Evolutionary conservation across 2,329 filamentous ascomycete species (phyloP).

Genomic region (Arthrocladium fulminans): DNA sequence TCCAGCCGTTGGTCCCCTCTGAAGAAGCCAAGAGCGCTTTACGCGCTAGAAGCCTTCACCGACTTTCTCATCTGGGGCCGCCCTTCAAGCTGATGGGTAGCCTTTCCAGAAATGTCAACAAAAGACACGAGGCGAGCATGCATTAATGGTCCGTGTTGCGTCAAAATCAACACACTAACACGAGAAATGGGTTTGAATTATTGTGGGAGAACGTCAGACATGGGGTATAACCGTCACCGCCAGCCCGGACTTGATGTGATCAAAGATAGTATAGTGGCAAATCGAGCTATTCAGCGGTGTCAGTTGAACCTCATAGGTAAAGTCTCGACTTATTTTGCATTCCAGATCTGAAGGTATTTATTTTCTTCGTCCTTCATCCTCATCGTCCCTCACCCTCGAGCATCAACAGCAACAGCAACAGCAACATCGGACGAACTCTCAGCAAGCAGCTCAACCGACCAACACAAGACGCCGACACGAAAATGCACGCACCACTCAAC

Average conservation of each 20-base stretch:
- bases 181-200: neutral
- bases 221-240: constrained; percentile 7
- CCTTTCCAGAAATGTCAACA: constrained; percentile 2
- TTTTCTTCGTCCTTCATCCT: neutral
- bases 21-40: neutral
- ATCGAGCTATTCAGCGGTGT: constrained; percentile 6
- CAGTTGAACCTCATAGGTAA: neutral
- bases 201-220: constrained; percentile 4
- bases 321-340: neutral
- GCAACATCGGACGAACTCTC: neutral
- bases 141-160: constrained; percentile 1
- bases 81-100: neutral
- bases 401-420: neutral
- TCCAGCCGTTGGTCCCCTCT: neutral
- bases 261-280: constrained; percentile 7
- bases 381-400: neutral
- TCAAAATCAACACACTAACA: neutral
- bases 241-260: neutral
- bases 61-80: constrained; percentile 5
- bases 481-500: constrained; percentile 17
- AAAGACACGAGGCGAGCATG: neutral
- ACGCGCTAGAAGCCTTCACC: constrained; percentile 8
- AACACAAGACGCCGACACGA: neutral
- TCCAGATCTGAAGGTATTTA: constrained; percentile 3
- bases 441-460: neutral